Evolutionary conservation across 208 protist species (phyloP), one percentile per base, ranked within the genome.

Genomic region (Novymonas esmeraldas): DNA sequence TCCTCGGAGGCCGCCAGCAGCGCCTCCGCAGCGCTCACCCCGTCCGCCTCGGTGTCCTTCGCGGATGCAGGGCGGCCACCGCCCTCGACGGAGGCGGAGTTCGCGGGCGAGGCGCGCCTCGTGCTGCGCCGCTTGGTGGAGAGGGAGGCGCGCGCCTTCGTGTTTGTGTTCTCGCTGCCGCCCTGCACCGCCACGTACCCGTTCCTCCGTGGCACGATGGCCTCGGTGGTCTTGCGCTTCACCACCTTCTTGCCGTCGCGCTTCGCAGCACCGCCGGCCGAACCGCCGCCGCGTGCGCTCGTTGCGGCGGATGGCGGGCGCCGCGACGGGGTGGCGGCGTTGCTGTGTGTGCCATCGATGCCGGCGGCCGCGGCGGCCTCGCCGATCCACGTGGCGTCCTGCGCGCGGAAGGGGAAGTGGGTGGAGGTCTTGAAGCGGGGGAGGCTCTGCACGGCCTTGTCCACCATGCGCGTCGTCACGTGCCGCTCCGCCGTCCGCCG

Each of bases 1-100:
- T 85, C 80, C 49, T 81, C 78, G 16, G 82, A 54, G 6, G 57
- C 11, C 4, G 73, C 36, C 29, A 82, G 22, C 52, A 89, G 22
- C 9, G 67, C 60, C 11, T 70, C 38, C 18, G 76, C 62, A 14
- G 79, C n/a, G 14, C 39, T 48, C 0, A 64, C 42, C n/a, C 36
- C 51, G 2, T 34, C 18, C 16, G 28, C 34, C 11, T 59, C 34
- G 2, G 49, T 42, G 6, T 5, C 20, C 10, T 70, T 31, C n/a
- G 36, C 46, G 26, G 38, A n/a, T 7, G 7, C 10, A 13, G 39
- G 11, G 0, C n/a, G 16, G 22, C 6, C 22, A 50, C 9, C 22
- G 9, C 20, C 45, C 13, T 64, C 31, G 28, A 13, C 0, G 2
- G 26, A 18, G 28, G 6, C 13, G 9, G 10, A 50, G 26, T 34